Percentiles rank a stretch among this genome's conserved stretches.
phyloP scores from a whole-genome alignment of 2,329 filamentous ascomycete species.

The Pseudofabraea citricarpa region DNA sequence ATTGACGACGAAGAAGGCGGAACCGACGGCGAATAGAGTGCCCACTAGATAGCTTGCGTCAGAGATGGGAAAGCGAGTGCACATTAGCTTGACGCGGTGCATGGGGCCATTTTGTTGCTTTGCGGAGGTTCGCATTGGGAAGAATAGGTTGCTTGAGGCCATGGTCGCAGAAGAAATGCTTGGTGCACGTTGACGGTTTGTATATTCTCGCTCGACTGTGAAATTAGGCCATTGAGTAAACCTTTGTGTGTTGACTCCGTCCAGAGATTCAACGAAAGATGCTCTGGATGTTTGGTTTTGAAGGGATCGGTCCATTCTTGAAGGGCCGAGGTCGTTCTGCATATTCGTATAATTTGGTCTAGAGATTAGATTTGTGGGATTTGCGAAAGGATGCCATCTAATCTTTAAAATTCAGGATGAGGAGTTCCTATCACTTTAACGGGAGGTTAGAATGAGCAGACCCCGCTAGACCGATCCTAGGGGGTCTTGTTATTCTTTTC shows the following conservation, averaged over 20 bases:
- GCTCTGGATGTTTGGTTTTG: slow-evolving; percentile 1
- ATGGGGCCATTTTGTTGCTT: slow-evolving; percentile 3
- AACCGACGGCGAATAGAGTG: slow-evolving; percentile 14
- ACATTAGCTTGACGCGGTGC: slow-evolving; percentile 11
- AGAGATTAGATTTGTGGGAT: not conserved
- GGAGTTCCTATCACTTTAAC: not conserved
- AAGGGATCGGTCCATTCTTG: not conserved
- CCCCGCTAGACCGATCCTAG: too few species aligned
- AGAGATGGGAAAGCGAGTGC: slow-evolving; percentile 12
- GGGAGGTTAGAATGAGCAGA: too few species aligned
- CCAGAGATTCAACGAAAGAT: slow-evolving; percentile 9
- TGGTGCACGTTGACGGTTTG: slow-evolving; percentile 1
- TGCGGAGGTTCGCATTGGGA: slow-evolving; percentile 5
- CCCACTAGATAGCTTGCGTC: slow-evolving; percentile 16
- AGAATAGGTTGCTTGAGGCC: slow-evolving; percentile 4
- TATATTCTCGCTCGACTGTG: slow-evolving; percentile 7
- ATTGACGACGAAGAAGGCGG: slow-evolving; percentile 15
- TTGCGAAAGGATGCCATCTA: not conserved
- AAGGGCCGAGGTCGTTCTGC: not conserved
- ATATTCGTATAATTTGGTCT: too few species aligned
- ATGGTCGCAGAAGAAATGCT: slow-evolving; percentile 1
- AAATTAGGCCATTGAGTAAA: slow-evolving; percentile 12
- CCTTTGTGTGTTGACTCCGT: slow-evolving; percentile 1
- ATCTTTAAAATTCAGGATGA: not conserved
- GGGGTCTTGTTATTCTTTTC: too few species aligned